A percentile compares a stretch with the other conserved stretches of the same genome.
Evolutionary conservation across 257 asterid species (phyloP).

Genomic region (Nicotiana undulata): DNA sequence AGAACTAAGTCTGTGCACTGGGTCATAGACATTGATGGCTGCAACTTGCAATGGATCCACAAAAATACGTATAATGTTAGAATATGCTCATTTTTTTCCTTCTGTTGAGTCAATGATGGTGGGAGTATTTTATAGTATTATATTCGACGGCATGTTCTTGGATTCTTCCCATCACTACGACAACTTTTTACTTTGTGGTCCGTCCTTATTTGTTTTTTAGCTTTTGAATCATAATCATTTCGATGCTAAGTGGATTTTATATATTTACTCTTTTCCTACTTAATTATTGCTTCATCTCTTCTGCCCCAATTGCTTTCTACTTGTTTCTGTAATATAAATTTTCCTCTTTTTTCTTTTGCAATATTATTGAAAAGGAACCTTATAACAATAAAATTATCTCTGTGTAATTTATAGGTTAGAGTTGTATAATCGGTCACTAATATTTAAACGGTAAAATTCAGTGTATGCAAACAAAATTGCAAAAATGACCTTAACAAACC

Average conservation of each 20-base stretch:
- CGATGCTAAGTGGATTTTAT: background rate
- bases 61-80: background rate
- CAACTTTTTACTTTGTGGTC: background rate
- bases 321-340: too few relatives aligned
- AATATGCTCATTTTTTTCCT: background rate
- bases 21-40: background rate
- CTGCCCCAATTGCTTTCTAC: too few relatives aligned
- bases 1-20: background rate
- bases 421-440: too few relatives aligned
- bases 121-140: background rate
- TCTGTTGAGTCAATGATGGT: constrained; percentile 4
- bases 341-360: too few relatives aligned
- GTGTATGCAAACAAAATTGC: background rate
- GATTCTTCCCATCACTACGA: background rate
- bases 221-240: background rate
- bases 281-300: background rate
- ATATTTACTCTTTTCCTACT: background rate
- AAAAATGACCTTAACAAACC: background rate
- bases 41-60: background rate
- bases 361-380: too few relatives aligned
- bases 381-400: too few relatives aligned
- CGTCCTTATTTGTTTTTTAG: background rate
- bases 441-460: background rate
- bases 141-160: background rate
- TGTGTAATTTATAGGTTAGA: too few relatives aligned